Evolutionary conservation across 208 protist genomes (phyloP).

Genomic region (Acanthamoeba sp.): DNA sequence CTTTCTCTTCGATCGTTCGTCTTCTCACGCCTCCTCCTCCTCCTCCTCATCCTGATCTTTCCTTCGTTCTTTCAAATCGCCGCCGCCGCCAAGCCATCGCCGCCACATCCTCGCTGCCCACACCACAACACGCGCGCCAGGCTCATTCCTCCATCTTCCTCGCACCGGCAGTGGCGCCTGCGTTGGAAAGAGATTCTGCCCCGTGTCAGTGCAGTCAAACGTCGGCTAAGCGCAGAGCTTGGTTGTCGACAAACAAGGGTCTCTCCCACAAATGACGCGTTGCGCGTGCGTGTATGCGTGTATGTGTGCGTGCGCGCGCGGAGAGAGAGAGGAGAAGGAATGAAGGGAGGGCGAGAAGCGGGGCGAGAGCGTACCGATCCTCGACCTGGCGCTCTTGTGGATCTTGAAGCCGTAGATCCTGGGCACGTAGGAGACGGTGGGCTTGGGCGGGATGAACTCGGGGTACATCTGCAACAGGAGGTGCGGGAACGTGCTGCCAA

Average conservation of each 20-base stretch:
- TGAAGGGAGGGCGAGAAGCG: background rate
- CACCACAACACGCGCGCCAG: too few species aligned
- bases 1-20: too few species aligned
- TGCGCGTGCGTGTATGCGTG: too few species aligned
- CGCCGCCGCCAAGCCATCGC: too few species aligned
- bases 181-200: background rate
- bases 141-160: constrained; percentile 4
- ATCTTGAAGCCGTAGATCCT: constrained; percentile 98
- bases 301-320: too few species aligned
- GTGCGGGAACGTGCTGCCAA: constrained; percentile 98
- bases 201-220: background rate
- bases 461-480: constrained; percentile 92
- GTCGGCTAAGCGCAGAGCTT: too few species aligned
- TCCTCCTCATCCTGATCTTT: too few species aligned
- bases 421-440: constrained; percentile 94
- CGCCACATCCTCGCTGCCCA: too few species aligned
- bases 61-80: too few species aligned
- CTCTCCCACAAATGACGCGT: too few species aligned
- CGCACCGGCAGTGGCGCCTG: background rate
- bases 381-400: constrained; percentile 81
- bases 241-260: too few species aligned
- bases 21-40: too few species aligned
- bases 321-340: background rate
- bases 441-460: constrained; percentile 87
- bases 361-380: constrained; percentile 1